Base-by-base conservation (phyloP, 257 asterid genomes). In the Leptodermis oblonga region DNA sequence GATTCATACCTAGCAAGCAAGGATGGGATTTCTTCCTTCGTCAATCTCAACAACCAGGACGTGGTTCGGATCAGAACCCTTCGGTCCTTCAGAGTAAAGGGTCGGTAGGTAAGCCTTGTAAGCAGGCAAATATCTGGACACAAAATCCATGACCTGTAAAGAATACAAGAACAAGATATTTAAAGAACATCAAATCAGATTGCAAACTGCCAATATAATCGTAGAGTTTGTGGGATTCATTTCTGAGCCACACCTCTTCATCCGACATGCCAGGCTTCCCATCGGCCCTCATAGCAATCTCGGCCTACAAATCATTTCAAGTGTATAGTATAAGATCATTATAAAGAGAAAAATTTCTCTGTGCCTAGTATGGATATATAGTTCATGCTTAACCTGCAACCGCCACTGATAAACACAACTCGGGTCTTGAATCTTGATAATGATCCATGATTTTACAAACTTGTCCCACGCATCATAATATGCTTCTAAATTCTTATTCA, bases 61-160 rank as follows among this genome's bases (percentile, higher is more conserved):
- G 75, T 86, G 97, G 25, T 87, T 71, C 0, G 92, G 93, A 64
- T 85, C 90, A 13, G 97, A 84, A 34, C 99, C 97, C 52, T 70
- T 86, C n/a, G 98, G 99, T 41, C 99, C 99, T 88, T 91, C 97
- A 18, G 83, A 74, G 76, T 91, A 94, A 10, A 94, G 93, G 1
- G 97, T 89, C 46, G 99, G 96, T 65, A 94, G 97, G 76, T 94
- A 94, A 25, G 96, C 97, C 72, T 89, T 85, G 92, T 94, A 94
- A 14, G 97, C 97, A 23, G 96, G 98, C 78, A 94, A 72, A 79
- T 94, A 94, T 59, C 98, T 80, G 8, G 99, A 94, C 54, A 94
- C 97, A 67, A 94, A 94, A 77, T 94, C 97, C 80, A 48, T 63
- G 51, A 94, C 92, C 99, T 94, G 79, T n/a, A 30, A 59, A 74